Base-by-base conservation (phyloP, 2,329 filamentous ascomycete species). In the Diaporthe sp. region DNA sequence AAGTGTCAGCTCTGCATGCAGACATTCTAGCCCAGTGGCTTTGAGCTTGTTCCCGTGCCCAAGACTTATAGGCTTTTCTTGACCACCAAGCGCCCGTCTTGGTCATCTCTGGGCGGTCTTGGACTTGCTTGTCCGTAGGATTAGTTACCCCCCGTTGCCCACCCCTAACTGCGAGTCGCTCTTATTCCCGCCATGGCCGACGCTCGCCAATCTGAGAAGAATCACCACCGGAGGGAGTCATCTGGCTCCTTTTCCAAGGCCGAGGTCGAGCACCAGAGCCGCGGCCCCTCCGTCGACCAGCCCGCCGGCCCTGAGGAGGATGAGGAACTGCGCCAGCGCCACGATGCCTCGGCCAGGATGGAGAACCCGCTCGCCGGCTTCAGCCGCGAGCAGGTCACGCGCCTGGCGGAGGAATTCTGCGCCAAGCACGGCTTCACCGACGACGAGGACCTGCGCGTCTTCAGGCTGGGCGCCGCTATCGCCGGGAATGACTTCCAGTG, bases 401-500 rank as follows among this genome's bases (percentile, higher is more conserved):
- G 84, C 46, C 88, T 89, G 82, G 92, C 91, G 19, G 88, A 89
- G 72, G 85, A 86, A 7, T 94, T 92, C 81, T 91, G 90, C 34
- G 82, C 86, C 37, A 83, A 87, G 68, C 86, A 93, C 78, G 87
- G 88, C 37, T 84, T 92, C 72, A 88, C 87, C 6, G 86, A 87
- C 25, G 87, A 89, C 28, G 87, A 89, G 19, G 90, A 92, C 78
- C 82, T 91, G 44, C 86, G 89, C 15, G 89, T 89, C 7, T 93
- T 93, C 79, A 87, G 87, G 25, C 84, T 92, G 31, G 91, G 91
- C 8, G 91, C 91, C 61, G 86, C 91, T 73, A 86, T 92, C 74
- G 89, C 91, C 0, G 90, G 85, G 22, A 85, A 88, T 58, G 84
- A 88, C 57, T 87, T 87, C 71, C 85, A 85, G 72, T 89, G 88